These are phyloP conservation scores for Xerocomus spinulosus DNA, from an alignment of 768 basidiomycete genomes.

Conservation along the genomic window DNA sequence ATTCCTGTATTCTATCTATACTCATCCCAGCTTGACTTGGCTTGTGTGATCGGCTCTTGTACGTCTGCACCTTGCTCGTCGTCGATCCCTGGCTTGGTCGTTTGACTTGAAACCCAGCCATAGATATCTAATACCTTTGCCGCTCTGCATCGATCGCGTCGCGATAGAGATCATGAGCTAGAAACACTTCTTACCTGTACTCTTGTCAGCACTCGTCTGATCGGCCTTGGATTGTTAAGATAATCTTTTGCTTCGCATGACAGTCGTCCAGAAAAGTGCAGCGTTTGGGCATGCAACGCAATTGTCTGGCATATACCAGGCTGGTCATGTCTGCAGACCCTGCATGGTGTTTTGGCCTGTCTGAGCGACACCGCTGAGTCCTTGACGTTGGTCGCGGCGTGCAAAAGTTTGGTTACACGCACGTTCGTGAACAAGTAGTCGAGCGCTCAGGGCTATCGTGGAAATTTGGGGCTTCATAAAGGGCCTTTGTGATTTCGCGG, in stretches of 20 bases:
- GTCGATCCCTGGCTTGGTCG: too few species aligned
- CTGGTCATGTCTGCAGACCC: too few species aligned
- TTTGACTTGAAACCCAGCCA: not conserved
- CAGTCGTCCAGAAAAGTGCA: not conserved
- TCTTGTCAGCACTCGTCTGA: constrained; percentile 1
- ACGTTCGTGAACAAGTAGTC: constrained; percentile 15
- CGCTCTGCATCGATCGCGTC: not conserved
- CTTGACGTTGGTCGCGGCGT: too few species aligned
- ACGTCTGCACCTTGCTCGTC: constrained; percentile 1
- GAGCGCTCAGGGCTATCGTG: constrained; percentile 1
- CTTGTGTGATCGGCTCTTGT: constrained; percentile 12
- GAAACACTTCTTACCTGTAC: constrained; percentile 14
- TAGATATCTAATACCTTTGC: constrained; percentile 4
- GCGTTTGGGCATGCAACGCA: too few species aligned
- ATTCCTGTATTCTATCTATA: constrained; percentile 15
- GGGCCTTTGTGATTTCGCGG: not conserved
- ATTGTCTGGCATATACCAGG: too few species aligned
- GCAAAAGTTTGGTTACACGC: constrained; percentile 4
- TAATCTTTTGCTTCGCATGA: constrained; percentile 8
- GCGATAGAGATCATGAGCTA: constrained; percentile 5
- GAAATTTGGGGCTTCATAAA: constrained; percentile 15
- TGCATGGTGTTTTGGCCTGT: too few species aligned
- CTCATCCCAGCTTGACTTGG: constrained; percentile 3
- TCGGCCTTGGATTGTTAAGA: constrained; percentile 10
- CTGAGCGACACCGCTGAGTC: too few species aligned